Conservation (phyloP, 495 filamentous ascomycete species). For the Choiromyces venosus region DNA sequence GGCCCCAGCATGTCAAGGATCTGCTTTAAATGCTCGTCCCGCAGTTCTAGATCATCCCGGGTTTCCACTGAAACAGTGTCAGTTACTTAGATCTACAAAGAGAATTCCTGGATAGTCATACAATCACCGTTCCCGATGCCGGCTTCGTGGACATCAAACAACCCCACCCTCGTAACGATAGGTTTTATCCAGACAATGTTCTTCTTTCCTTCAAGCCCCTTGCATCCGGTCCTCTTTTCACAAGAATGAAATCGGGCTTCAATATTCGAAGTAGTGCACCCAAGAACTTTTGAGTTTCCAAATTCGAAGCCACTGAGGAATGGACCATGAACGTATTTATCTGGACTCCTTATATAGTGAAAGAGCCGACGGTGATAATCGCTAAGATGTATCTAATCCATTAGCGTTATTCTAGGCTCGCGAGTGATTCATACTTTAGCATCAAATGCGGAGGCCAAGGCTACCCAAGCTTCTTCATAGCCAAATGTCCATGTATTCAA, state of each 20-base stretch:
- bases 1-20: conserved; percentile 31
- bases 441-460: conserved; percentile 63
- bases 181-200: conserved; percentile 72
- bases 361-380: conserved; percentile 72
- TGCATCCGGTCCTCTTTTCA: conserved; percentile 65
- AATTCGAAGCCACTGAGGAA: conserved; percentile 69
- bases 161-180: conserved; percentile 58
- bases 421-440: conserved; percentile 51
- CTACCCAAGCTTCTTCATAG: conserved; percentile 75
- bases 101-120: not conserved
- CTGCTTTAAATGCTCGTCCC: conserved; percentile 32
- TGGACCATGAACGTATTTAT: conserved; percentile 49
- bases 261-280: conserved; percentile 63
- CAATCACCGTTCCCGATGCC: conserved; percentile 68
- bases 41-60: conserved; percentile 36
- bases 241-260: conserved; percentile 79
- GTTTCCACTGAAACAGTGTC: conserved; percentile 18
- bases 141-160: conserved; percentile 61
- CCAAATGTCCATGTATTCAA: conserved; percentile 91
- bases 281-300: conserved; percentile 63
- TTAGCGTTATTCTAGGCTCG: not conserved
- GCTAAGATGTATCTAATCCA: conserved; percentile 68
- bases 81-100: not conserved
- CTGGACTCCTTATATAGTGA: conserved; percentile 51
- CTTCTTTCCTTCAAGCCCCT: conserved; percentile 49